These are phyloP conservation scores for Pichia sp. DNA, from an alignment of 1,139 yeast genomes.

Conservation along the genomic window DNA sequence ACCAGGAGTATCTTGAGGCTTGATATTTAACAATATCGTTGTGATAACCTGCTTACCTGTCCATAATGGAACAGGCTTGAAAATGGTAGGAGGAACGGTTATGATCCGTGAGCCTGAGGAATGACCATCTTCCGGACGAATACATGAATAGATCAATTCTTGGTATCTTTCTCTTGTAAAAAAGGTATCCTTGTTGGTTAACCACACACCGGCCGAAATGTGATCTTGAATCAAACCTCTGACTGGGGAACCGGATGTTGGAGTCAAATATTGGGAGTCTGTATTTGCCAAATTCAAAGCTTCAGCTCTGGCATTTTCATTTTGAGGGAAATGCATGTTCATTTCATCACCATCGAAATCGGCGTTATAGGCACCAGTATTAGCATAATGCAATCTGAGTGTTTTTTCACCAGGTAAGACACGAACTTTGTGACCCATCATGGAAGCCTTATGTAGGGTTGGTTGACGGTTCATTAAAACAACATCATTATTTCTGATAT, in stretches of 20 bases:
- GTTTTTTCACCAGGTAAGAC: conserved; percentile 98
- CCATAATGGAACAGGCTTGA: conserved; percentile 89
- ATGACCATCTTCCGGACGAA: conserved; percentile 98
- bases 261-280: conserved; percentile 94
- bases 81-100: conserved; percentile 87
- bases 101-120: conserved; percentile 65
- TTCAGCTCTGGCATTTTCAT: conserved; percentile 96
- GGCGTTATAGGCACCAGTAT: conserved; percentile 94
- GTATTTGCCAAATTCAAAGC: conserved; percentile 94
- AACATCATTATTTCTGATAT: conserved; percentile 90
- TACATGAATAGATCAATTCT: conserved; percentile 88
- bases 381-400: conserved; percentile 93
- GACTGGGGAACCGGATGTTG: conserved; percentile 96
- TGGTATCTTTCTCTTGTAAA: conserved; percentile 91
- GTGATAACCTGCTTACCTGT: conserved; percentile 98
- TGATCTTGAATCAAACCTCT: conserved; percentile 99
- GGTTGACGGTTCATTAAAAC: conserved; percentile 99
- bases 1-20: conserved; percentile 86
- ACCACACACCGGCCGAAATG: conserved; percentile 98
- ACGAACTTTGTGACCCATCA: conserved; percentile 99
- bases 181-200: conserved; percentile 86
- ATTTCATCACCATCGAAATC: conserved; percentile 99
- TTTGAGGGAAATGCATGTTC: conserved; percentile 99
- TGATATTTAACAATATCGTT: conserved; percentile 78
- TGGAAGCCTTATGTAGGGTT: conserved; percentile 96